A percentile compares a stretch with the other conserved stretches of the same genome.
Evolutionary conservation across 305 asterid species (phyloP).

Genomic region (Solanum hybrid): DNA sequence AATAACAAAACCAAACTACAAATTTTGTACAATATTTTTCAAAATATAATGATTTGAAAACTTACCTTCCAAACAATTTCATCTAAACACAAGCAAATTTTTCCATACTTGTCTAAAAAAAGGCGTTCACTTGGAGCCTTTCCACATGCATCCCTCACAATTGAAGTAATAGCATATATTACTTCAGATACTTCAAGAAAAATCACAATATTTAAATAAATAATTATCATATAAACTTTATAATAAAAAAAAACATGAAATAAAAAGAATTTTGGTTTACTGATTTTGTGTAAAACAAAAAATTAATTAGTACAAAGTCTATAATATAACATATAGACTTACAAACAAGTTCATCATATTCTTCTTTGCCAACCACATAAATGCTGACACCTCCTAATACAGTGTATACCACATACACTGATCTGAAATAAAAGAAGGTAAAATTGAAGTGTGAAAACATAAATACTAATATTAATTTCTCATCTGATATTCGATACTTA

Average conservation of each 20-base stretch:
- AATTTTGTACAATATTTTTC: not conserved
- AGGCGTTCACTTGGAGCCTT: conserved; percentile 84
- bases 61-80: conserved; percentile 88
- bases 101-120: conserved; percentile 89
- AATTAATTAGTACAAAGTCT: not conserved
- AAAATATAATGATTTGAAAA: not conserved
- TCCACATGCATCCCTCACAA: conserved; percentile 86
- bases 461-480: not conserved
- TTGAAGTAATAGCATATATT: conserved; percentile 65
- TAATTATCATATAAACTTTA: not conserved
- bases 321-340: conserved; percentile 21
- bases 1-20: not conserved
- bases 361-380: conserved; percentile 88
- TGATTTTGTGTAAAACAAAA: not conserved
- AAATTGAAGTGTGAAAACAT: not conserved
- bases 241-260: not conserved
- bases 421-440: conserved; percentile 26
- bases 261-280: not conserved
- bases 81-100: conserved; percentile 89
- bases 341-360: conserved; percentile 85
- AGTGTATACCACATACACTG: conserved; percentile 82
- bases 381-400: conserved; percentile 85
- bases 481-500: not conserved
- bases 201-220: not conserved
- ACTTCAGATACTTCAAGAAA: conserved; percentile 61